A percentile compares a stretch with the other conserved stretches of the same genome.
Evolutionary conservation across 2,329 filamentous ascomycete genomes (phyloP).

Genomic region (Ascochyta rabiei): DNA sequence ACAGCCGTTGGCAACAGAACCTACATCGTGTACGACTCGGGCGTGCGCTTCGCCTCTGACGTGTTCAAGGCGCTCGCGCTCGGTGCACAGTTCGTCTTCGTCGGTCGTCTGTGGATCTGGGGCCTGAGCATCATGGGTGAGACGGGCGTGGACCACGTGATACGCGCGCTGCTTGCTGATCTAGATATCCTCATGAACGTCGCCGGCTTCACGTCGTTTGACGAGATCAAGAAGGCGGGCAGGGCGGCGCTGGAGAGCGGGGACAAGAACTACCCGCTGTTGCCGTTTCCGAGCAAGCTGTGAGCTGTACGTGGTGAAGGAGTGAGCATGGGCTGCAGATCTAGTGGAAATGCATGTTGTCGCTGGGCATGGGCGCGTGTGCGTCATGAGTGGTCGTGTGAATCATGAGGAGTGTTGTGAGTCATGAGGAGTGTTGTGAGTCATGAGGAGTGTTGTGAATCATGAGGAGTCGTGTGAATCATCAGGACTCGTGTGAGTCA

Average conservation of each 20-base stretch:
- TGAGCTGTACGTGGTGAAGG: conserved; percentile 6
- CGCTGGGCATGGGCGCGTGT: no score
- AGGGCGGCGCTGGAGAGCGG: conserved; percentile 33
- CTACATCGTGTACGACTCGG: conserved; percentile 66
- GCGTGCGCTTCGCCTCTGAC: conserved; percentile 62
- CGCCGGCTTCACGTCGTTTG: conserved; percentile 60
- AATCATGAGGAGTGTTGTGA: no score
- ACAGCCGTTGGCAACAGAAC: conserved; percentile 56
- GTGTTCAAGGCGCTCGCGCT: conserved; percentile 67
- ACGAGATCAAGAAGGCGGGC: conserved; percentile 55
- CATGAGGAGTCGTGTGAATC: no score
- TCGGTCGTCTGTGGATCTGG: conserved; percentile 67
- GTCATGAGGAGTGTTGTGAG: no score
- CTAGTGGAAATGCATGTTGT: not conserved
- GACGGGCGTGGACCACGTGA: conserved; percentile 65
- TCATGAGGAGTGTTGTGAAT: no score
- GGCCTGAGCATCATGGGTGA: conserved; percentile 66
- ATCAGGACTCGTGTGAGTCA: no score
- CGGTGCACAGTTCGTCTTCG: conserved; percentile 67
- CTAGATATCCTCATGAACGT: conserved; percentile 68
- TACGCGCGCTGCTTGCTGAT: conserved; percentile 66
- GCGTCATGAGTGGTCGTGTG: no score
- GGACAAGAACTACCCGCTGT: conserved; percentile 30
- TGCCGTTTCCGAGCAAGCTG: conserved; percentile 33
- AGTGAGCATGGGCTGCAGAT: no score